phyloP scores from a whole-genome alignment of 352 stramenopile species.

The Elongisporangium undulatum region DNA sequence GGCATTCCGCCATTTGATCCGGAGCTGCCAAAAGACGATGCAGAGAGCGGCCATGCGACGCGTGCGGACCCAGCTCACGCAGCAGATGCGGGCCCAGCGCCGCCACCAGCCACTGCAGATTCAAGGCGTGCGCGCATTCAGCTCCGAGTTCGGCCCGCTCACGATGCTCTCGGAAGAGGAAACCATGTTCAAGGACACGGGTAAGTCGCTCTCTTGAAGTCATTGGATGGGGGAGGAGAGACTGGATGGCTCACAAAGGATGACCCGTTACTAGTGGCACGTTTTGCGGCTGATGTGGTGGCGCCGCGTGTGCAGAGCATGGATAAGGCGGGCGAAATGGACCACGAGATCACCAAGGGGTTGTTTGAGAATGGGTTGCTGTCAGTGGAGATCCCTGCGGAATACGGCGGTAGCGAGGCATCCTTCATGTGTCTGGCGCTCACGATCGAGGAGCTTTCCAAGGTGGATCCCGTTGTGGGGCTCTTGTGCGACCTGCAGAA shows the following conservation, averaged over 20 bases:
- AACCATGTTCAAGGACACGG: constrained; percentile 63
- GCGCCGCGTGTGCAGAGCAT: constrained; percentile 89
- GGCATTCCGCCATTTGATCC: background rate
- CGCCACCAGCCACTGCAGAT: background rate
- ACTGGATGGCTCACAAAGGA: background rate
- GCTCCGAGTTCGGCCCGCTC: constrained; percentile 17
- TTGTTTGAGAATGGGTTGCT: constrained; percentile 95
- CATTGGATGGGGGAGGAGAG: background rate
- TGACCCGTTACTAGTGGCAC: constrained; percentile 42
- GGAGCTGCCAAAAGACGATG: background rate
- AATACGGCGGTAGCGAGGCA: constrained; percentile 90
- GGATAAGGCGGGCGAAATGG: constrained; percentile 90
- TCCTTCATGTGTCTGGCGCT: constrained; percentile 95
- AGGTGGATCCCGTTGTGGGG: constrained; percentile 93
- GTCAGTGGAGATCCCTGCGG: constrained; percentile 94
- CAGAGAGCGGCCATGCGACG: background rate
- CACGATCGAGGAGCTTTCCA: constrained; percentile 96
- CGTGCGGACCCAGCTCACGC: background rate
- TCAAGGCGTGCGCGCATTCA: background rate
- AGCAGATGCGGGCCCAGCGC: background rate
- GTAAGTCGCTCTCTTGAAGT: constrained; percentile 5
- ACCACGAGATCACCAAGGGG: constrained; percentile 83
- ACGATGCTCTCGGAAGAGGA: constrained; percentile 65
- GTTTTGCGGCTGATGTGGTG: constrained; percentile 86
- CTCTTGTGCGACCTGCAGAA: constrained; percentile 96